Conservation (phyloP, 2,329 filamentous ascomycete species). For the Canariomyces notabilis region DNA sequence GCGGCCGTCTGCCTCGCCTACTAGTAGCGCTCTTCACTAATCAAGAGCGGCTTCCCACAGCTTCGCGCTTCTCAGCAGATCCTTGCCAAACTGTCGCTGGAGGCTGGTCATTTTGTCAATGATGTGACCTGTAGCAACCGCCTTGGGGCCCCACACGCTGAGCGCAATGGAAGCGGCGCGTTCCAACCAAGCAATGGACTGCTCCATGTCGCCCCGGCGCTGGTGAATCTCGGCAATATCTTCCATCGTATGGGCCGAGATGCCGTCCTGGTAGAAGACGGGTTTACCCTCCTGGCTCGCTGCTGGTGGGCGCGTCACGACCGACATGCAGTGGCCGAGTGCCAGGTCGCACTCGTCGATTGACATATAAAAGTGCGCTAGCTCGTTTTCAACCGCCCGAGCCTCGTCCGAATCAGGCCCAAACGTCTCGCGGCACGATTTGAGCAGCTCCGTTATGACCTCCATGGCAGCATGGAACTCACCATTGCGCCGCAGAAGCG, state of each 20-base stretch:
- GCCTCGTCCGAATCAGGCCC: conserved; percentile 21
- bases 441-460: conserved; percentile 22
- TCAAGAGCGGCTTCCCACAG: conserved; percentile 21
- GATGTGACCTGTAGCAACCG: conserved; percentile 23
- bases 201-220: conserved; percentile 22
- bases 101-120: conserved; percentile 25
- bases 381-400: conserved; percentile 22
- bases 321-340: conserved; percentile 24
- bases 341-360: conserved; percentile 19
- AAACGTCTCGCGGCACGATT: conserved; percentile 20
- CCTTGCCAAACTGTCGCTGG: conserved; percentile 21
- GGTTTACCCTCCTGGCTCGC: not conserved
- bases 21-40: no score
- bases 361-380: conserved; percentile 26
- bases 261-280: conserved; percentile 21
- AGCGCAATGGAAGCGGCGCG: conserved; percentile 22
- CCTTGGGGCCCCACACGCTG: conserved; percentile 21
- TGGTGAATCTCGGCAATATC: conserved; percentile 26
- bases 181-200: conserved; percentile 23
- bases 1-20: no score
- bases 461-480: conserved; percentile 23
- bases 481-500: conserved; percentile 23
- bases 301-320: conserved; percentile 18
- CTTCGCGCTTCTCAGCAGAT: conserved; percentile 20
- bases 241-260: conserved; percentile 25